Evolutionary conservation across 352 stramenopile genomes (phyloP).

Genomic region (Phytophthora agathidicida): DNA sequence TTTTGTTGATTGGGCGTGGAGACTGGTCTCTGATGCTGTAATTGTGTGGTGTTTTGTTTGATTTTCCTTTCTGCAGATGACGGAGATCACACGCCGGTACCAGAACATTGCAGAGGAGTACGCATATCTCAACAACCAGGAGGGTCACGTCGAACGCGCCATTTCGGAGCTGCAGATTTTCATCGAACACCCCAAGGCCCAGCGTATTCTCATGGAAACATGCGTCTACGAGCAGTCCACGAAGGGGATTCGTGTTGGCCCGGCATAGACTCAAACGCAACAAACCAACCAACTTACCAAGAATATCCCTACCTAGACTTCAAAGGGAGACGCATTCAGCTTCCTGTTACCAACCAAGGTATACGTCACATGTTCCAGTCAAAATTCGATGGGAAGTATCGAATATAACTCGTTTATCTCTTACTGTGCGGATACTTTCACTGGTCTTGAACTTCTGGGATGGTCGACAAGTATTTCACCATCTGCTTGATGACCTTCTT

Average conservation of each 20-base stretch:
- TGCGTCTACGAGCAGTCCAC: conserved; percentile 65
- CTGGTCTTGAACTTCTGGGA: conserved; percentile 60
- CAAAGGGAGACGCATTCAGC: conserved; percentile 13
- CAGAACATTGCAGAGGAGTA: conserved; percentile 75
- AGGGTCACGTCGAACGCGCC: conserved; percentile 72
- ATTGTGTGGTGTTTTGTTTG: conserved; percentile 1
- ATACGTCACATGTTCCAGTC: conserved; percentile 19
- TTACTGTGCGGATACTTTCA: conserved; percentile 2
- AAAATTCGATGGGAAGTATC: conserved; percentile 24
- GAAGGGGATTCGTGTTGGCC: conserved; percentile 75
- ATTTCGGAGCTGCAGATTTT: conserved; percentile 80
- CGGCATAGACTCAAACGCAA: conserved; percentile 31
- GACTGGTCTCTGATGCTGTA: neutral
- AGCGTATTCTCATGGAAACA: conserved; percentile 71
- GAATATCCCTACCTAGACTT: conserved; percentile 14
- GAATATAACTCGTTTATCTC: conserved; percentile 6
- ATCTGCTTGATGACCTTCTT: conserved; percentile 88
- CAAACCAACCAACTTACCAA: conserved; percentile 6
- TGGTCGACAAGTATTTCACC: conserved; percentile 77
- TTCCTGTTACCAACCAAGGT: conserved; percentile 2
- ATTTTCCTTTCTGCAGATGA: conserved; percentile 51
- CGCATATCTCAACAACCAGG: conserved; percentile 60
- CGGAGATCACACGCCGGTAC: conserved; percentile 76
- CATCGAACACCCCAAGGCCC: conserved; percentile 72
- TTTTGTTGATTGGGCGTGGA: neutral